These are phyloP conservation scores for Chytriomyces sp. DNA, from an alignment of 192 early-diverging fungal species.

Conservation along the genomic window DNA sequence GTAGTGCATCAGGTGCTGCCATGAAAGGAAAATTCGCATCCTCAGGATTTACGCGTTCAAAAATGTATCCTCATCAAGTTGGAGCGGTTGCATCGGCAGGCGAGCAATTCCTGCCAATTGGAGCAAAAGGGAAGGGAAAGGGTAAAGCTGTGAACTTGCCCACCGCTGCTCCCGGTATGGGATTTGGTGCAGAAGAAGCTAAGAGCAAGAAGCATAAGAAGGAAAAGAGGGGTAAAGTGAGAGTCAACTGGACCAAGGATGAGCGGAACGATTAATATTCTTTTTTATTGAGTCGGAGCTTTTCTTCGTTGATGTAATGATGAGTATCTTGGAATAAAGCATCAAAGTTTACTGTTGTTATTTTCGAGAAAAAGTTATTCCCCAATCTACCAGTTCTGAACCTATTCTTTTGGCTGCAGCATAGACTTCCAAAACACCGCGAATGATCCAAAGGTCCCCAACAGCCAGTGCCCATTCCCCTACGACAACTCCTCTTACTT, in stretches of 20 bases:
- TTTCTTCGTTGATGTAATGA: not conserved
- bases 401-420: conserved; percentile 16
- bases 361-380: not conserved
- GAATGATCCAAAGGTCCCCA: conserved; percentile 17
- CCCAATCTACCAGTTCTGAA: conserved; percentile 19
- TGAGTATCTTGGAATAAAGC: too few species aligned
- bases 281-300: not conserved
- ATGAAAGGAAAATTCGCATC: conserved; percentile 47
- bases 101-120: not conserved
- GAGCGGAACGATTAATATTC: conserved; percentile 30
- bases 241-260: conserved; percentile 42
- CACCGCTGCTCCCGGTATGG: conserved; percentile 31
- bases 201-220: conserved; percentile 48
- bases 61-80: conserved; percentile 68
- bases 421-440: conserved; percentile 30
- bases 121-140: conserved; percentile 33
- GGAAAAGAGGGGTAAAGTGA: conserved; percentile 40
- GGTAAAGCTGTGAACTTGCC: conserved; percentile 10
- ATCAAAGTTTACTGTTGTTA: not conserved
- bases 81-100: conserved; percentile 31
- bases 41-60: conserved; percentile 55
- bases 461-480: conserved; percentile 25
- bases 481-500: conserved; percentile 16
- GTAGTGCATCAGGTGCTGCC: conserved; percentile 34
- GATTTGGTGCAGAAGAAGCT: conserved; percentile 10